Evolutionary conservation across 2,329 filamentous ascomycete genomes (phyloP).

Genomic region (Penicillium fuscoglaucum): DNA sequence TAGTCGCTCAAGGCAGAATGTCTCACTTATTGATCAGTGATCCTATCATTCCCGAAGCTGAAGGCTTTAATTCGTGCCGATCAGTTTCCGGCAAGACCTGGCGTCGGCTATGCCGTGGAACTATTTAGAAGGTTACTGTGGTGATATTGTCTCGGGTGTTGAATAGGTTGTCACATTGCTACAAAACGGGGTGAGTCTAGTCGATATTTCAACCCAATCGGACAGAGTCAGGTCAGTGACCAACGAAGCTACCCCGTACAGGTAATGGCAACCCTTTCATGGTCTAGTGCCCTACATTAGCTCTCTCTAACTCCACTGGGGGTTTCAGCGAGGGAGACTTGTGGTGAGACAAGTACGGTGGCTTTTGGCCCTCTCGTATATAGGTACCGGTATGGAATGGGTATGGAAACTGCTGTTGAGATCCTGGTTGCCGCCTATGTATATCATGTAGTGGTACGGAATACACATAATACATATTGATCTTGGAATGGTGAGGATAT

Average conservation of each 20-base stretch:
- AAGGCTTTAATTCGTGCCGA: not conserved
- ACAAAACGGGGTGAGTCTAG: not conserved
- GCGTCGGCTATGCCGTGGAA: not conserved
- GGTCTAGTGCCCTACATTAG: not conserved
- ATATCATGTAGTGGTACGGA: no score
- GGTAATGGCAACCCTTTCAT: not conserved
- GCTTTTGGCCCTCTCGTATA: not conserved
- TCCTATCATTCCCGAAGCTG: not conserved
- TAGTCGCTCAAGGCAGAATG: not conserved
- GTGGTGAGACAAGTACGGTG: conserved; percentile 3
- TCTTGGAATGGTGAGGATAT: not conserved
- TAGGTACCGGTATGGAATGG: not conserved
- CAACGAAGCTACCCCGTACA: not conserved
- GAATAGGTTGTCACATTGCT: not conserved
- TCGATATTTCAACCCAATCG: not conserved
- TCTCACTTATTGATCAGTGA: conserved; percentile 13
- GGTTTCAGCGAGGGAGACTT: not conserved
- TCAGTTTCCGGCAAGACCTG: not conserved
- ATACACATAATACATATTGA: no score
- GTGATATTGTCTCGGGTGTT: not conserved
- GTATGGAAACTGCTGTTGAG: not conserved
- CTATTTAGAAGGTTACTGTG: not conserved
- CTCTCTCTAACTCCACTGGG: not conserved
- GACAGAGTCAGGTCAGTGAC: not conserved
- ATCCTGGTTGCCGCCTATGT: not conserved